phyloP scores from a whole-genome alignment of 139 green algal species.

The Tetradesmus obliquus region DNA sequence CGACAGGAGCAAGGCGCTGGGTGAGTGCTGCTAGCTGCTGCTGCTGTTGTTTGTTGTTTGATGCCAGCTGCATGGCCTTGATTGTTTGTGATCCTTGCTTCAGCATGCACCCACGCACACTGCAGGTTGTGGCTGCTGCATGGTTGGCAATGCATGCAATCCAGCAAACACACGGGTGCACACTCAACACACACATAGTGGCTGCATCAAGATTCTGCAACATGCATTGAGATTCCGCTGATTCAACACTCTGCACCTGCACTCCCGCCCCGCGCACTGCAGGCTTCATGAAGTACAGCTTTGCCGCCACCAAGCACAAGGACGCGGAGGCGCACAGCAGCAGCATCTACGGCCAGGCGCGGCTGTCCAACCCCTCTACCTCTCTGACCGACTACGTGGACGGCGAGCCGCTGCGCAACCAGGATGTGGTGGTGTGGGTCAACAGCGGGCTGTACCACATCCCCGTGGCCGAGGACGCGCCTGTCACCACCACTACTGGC shows the following conservation, averaged over 20 bases:
- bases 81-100: too few species aligned
- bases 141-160: background rate
- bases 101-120: too few species aligned
- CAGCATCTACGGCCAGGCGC: slow-evolving; percentile 45
- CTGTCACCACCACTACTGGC: slow-evolving; percentile 44
- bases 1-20: background rate
- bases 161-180: background rate
- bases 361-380: slow-evolving; percentile 16
- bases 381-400: slow-evolving; percentile 20
- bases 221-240: too few species aligned
- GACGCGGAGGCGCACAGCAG: slow-evolving; percentile 27
- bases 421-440: slow-evolving; percentile 51
- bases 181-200: too few species aligned
- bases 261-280: background rate
- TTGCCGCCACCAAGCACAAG: slow-evolving; percentile 38
- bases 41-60: background rate
- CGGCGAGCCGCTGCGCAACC: slow-evolving; percentile 19
- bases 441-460: slow-evolving; percentile 46
- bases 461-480: slow-evolving; percentile 46
- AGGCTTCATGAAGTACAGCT: slow-evolving; percentile 44
- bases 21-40: background rate
- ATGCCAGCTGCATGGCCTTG: too few species aligned
- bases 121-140: slow-evolving; percentile 36
- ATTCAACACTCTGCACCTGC: too few species aligned
- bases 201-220: background rate